A percentile compares a stretch with the other conserved stretches of the same genome.
Conservation (phyloP, 371 early-diverging fungal species). For the Mortierella sp. region DNA sequence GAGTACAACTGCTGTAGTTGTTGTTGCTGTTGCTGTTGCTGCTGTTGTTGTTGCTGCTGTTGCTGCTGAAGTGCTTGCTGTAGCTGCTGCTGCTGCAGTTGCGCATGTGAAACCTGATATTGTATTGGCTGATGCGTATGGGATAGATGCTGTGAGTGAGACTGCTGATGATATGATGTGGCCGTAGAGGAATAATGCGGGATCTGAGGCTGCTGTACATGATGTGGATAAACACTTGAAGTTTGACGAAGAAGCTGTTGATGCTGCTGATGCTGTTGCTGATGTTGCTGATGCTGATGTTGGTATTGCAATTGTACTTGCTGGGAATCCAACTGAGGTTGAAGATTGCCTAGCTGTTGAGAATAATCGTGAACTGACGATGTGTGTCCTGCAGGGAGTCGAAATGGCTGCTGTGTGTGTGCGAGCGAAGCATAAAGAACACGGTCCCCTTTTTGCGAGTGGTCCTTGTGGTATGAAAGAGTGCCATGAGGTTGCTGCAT, state of each 20-base stretch:
- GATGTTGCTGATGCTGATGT: constrained; percentile 37
- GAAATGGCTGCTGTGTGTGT: constrained; percentile 38
- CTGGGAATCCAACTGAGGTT: constrained; percentile 18
- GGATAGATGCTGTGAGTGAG: constrained; percentile 25
- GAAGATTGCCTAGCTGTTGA: constrained; percentile 16
- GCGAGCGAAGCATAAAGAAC: constrained; percentile 19
- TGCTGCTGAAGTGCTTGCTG: constrained; percentile 15
- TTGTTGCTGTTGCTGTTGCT: constrained; percentile 30
- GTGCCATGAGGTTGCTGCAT: constrained; percentile 39
- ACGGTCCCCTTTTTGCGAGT: constrained; percentile 25
- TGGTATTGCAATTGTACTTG: constrained; percentile 31
- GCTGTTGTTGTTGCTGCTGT: constrained; percentile 27
- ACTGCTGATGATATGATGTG: constrained; percentile 16
- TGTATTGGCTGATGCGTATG: constrained; percentile 27
- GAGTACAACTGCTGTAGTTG: constrained; percentile 30
- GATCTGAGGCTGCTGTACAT: constrained; percentile 44
- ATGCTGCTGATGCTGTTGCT: constrained; percentile 21
- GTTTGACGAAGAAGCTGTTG: constrained; percentile 29
- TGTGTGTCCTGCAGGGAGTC: constrained; percentile 22
- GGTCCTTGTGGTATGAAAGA: constrained; percentile 10
- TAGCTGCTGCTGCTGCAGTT: constrained; percentile 46
- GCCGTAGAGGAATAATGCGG: constrained; percentile 14
- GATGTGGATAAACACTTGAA: constrained; percentile 23
- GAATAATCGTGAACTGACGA: constrained; percentile 27
- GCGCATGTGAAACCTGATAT: constrained; percentile 32